phyloP scores from a whole-genome alignment of 2,329 filamentous ascomycete species.

The Elsinoe australis region DNA sequence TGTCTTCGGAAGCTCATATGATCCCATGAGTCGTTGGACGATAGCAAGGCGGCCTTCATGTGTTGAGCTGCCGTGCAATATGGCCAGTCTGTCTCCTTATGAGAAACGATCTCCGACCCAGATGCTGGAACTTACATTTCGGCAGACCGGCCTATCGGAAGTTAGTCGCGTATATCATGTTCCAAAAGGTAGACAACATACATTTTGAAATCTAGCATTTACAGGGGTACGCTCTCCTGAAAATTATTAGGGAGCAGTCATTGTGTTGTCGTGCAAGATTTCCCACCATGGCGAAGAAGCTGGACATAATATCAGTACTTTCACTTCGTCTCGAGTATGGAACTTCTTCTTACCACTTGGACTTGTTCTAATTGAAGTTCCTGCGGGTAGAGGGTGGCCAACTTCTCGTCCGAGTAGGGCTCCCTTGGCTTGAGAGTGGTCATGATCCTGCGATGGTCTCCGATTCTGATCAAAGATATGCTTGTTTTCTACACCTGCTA shows the following conservation, averaged over 20 bases:
- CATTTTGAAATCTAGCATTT: slow-evolving; percentile 77
- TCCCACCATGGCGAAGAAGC: slow-evolving; percentile 29
- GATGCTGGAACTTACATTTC: slow-evolving; percentile 34
- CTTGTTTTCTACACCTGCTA: neutral
- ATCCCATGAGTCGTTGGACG: slow-evolving; percentile 50
- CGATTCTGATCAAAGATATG: neutral
- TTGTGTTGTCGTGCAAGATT: neutral
- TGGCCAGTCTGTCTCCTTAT: slow-evolving; percentile 58
- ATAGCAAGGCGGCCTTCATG: slow-evolving; percentile 56
- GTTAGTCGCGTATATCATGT: no score
- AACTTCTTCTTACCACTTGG: slow-evolving; percentile 57
- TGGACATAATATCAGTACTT: slow-evolving; percentile 4
- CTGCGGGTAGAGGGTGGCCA: slow-evolving; percentile 71
- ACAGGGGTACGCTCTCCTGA: slow-evolving; percentile 69
- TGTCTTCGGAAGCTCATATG: slow-evolving; percentile 58
- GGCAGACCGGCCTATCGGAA: slow-evolving; percentile 45
- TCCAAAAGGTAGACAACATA: no score
- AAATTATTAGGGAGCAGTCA: neutral
- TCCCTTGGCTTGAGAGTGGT: slow-evolving; percentile 65
- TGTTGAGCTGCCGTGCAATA: slow-evolving; percentile 75
- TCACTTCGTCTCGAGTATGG: neutral
- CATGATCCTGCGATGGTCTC: slow-evolving; percentile 46
- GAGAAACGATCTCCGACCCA: neutral
- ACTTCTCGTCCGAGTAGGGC: slow-evolving; percentile 73
- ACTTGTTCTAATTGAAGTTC: slow-evolving; percentile 78